Base-by-base conservation (phyloP, 306 rosid genomes). In the Erythrophleum fordii region DNA sequence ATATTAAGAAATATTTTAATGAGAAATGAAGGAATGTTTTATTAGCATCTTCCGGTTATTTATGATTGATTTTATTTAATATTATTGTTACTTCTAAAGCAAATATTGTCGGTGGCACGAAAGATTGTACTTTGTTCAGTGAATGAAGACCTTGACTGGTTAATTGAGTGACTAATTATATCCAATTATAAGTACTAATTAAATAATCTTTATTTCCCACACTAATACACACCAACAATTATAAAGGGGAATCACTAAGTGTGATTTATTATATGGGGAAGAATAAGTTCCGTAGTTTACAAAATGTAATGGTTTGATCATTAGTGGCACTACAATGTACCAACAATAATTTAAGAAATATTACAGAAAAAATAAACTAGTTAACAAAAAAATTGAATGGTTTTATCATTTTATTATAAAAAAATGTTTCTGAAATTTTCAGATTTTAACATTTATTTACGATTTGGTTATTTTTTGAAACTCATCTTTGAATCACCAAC, bases 91-190 rank as follows among this genome's bases (percentile, higher is more conserved):
- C 51, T 73, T 17, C 49, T 26, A 86, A 76, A 82, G 73, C 84
- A 82, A 56, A 68, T 39, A 64, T 16, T 41, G 89, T 86, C 84
- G 89, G 89, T 72, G 62, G 26, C 49, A 45, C 78, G 37, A 80
- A 81, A 69, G 78, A 41, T 73, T 49, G 18, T 73, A 70, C 55
- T 68, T 48, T 35, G 2, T 69, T 78, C 45, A 74, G 70, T 69
- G 78, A 46, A 70, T 44, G 79, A 73, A 81, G 35, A 65, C 20
- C 53, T 39, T 39, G 51, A 72, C 66, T 23, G 3, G 22, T 31
- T 83, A 71, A 53, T 72, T 75, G 34, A 45, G 41, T 44, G 65
- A 25, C 26, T 68, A 25, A 62, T 22, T 51, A 67, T 39, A 41
- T 11, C 12, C 6, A 20, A 20, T 12, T 5, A 12, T 25, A 1